phyloP scores from a whole-genome alignment of 805 yeast species.

The Monosporozyma solicola region DNA sequence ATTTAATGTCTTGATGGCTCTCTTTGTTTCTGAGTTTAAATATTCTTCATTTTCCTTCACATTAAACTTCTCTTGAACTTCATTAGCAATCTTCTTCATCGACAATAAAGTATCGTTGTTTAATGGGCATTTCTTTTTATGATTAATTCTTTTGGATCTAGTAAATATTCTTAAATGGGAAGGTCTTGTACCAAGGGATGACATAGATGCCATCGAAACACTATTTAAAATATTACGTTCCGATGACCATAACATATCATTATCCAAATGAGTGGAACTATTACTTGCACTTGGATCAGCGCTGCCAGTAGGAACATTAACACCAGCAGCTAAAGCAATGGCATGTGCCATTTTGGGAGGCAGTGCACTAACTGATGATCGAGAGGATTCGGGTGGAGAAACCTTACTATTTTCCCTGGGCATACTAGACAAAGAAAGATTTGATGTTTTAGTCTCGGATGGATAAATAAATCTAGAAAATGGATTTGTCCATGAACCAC shows the following conservation, averaged over 20 bases:
- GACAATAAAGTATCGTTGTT: slow-evolving; percentile 20
- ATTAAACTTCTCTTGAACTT: slow-evolving; percentile 17
- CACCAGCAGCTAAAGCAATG: slow-evolving; percentile 16
- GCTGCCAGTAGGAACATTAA: slow-evolving; percentile 2
- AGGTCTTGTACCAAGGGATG: slow-evolving; percentile 8
- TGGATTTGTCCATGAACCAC: slow-evolving; percentile 75
- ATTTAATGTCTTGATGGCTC: slow-evolving; percentile 13
- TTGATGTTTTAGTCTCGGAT: not conserved
- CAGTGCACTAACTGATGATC: slow-evolving; percentile 5
- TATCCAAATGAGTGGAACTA: not conserved
- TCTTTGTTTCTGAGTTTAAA: slow-evolving; percentile 9
- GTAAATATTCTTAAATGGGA: slow-evolving; percentile 13
- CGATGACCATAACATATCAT: not conserved
- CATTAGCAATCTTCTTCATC: slow-evolving; percentile 16
- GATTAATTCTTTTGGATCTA: slow-evolving; percentile 15
- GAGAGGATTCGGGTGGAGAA: not conserved
- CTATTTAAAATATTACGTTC: not conserved
- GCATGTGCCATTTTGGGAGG: slow-evolving; percentile 20
- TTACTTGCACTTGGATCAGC: not conserved
- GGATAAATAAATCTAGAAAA: slow-evolving; percentile 33
- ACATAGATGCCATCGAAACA: not conserved
- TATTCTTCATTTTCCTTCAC: slow-evolving; percentile 5
- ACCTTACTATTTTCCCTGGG: not conserved
- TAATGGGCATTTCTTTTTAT: slow-evolving; percentile 17
- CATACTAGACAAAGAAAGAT: not conserved